phyloP scores from a whole-genome alignment of 1,139 yeast genomes.

The Zygoascus meyerae region DNA sequence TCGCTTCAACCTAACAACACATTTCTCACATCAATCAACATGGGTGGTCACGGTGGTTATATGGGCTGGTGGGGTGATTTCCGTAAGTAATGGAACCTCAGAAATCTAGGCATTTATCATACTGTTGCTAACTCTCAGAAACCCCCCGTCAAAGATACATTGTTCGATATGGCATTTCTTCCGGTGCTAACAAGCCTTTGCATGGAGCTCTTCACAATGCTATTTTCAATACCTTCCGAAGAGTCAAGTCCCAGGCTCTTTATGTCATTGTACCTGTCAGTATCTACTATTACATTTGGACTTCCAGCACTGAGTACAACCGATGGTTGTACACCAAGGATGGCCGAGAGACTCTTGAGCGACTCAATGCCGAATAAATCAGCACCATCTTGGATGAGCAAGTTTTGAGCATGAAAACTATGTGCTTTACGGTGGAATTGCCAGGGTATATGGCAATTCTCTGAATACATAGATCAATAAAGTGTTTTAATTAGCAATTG shows the following conservation, averaged over 20 bases:
- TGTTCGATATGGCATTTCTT: slow-evolving; percentile 72
- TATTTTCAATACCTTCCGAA: slow-evolving; percentile 89
- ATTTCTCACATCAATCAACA: slow-evolving; percentile 18
- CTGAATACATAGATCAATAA: too few relatives aligned
- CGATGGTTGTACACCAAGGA: slow-evolving; percentile 95
- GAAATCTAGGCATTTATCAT: too few relatives aligned
- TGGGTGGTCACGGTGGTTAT: slow-evolving; percentile 72
- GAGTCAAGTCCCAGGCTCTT: slow-evolving; percentile 81
- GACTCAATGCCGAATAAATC: slow-evolving; percentile 22
- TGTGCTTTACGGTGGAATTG: too few relatives aligned
- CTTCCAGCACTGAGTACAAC: slow-evolving; percentile 80
- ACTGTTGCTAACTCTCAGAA: slow-evolving; percentile 13
- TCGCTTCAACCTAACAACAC: slow-evolving; percentile 10
- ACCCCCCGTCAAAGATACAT: slow-evolving; percentile 72
- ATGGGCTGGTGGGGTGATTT: slow-evolving; percentile 97
- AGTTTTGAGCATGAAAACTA: too few relatives aligned
- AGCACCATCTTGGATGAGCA: background rate
- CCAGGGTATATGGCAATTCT: too few relatives aligned
- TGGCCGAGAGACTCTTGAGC: slow-evolving; percentile 52
- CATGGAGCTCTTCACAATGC: slow-evolving; percentile 83
- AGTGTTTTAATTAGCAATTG: too few relatives aligned
- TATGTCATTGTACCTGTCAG: slow-evolving; percentile 73
- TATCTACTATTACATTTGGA: slow-evolving; percentile 84
- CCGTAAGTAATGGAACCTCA: slow-evolving; percentile 21
- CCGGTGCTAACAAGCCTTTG: slow-evolving; percentile 88